These are phyloP conservation scores for Aspergillus taichungensis DNA, from an alignment of 495 filamentous ascomycete species.

Conservation along the genomic window DNA sequence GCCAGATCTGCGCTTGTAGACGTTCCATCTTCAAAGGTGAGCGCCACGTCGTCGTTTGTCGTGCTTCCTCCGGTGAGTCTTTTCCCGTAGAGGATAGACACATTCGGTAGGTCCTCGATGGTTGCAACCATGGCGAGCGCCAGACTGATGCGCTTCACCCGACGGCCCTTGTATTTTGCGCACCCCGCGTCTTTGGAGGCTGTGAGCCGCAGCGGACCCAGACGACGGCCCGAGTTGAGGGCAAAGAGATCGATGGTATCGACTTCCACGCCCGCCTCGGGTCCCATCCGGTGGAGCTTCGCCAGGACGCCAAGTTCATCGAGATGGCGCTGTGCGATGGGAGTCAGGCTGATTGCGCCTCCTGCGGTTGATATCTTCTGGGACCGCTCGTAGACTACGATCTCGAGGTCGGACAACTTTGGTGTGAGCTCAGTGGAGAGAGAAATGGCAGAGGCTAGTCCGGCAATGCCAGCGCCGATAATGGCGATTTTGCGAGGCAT, in stretches of 20 bases:
- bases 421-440: conserved; percentile 16
- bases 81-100: conserved; percentile 10
- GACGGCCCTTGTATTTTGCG: conserved; percentile 25
- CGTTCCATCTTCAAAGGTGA: conserved; percentile 35
- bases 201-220: conserved; percentile 17
- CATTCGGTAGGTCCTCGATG: conserved; percentile 4
- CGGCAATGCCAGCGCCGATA: conserved; percentile 20
- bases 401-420: conserved; percentile 6
- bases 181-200: conserved; percentile 21
- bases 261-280: conserved; percentile 30
- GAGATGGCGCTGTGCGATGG: conserved; percentile 41
- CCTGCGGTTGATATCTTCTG: conserved; percentile 34
- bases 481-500: conserved; percentile 17
- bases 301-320: conserved; percentile 36
- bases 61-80: conserved; percentile 7
- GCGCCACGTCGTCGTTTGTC: conserved; percentile 12
- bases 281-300: conserved; percentile 18
- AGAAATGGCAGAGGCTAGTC: conserved; percentile 18
- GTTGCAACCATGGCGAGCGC: conserved; percentile 12
- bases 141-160: conserved; percentile 16
- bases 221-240: conserved; percentile 7
- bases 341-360: conserved; percentile 46
- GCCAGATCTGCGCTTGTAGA: conserved; percentile 34
- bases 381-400: conserved; percentile 41
- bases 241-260: conserved; percentile 30